Conservation (phyloP, 345 rosid genomes). For the Gossypium australe region DNA sequence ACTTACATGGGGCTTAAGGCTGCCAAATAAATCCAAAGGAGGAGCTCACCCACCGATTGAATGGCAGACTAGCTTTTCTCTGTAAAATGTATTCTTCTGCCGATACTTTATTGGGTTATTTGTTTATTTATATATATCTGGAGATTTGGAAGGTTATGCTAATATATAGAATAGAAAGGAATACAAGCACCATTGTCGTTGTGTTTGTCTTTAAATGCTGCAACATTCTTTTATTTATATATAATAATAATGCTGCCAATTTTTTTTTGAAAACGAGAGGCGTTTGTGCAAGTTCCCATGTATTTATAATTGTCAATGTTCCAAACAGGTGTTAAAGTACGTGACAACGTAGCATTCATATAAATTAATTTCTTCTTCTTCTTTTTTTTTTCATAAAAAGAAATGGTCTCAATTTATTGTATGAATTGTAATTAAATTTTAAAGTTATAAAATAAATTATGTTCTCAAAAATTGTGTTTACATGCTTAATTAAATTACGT, state of each 20-base stretch:
- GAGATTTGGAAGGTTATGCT: conserved; percentile 40
- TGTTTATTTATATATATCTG: conserved; percentile 11
- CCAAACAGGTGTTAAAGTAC: too few species aligned
- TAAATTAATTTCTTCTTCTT: too few species aligned
- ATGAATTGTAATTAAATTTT: too few species aligned
- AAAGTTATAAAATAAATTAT: too few species aligned
- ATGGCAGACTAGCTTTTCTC: conserved; percentile 23
- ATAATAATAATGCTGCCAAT: not conserved
- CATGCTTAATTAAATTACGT: too few species aligned
- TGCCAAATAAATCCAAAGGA: conserved; percentile 22
- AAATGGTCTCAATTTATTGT: too few species aligned
- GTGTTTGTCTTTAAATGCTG: conserved; percentile 47
- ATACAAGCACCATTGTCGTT: conserved; percentile 45
- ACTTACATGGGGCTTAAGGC: conserved; percentile 7
- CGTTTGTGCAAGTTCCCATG: too few species aligned
- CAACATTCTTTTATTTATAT: conserved; percentile 45
- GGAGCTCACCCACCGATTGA: conserved; percentile 33
- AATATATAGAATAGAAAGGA: conserved; percentile 18
- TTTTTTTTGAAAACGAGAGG: too few species aligned
- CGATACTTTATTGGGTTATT: conserved; percentile 3
- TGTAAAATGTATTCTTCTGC: conserved; percentile 8
- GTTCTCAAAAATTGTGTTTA: too few species aligned
- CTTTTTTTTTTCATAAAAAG: too few species aligned
- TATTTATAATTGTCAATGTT: too few species aligned
- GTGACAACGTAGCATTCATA: too few species aligned